Base-by-base conservation (phyloP, 495 filamentous ascomycete genomes). In the Neurospora cerealis region DNA sequence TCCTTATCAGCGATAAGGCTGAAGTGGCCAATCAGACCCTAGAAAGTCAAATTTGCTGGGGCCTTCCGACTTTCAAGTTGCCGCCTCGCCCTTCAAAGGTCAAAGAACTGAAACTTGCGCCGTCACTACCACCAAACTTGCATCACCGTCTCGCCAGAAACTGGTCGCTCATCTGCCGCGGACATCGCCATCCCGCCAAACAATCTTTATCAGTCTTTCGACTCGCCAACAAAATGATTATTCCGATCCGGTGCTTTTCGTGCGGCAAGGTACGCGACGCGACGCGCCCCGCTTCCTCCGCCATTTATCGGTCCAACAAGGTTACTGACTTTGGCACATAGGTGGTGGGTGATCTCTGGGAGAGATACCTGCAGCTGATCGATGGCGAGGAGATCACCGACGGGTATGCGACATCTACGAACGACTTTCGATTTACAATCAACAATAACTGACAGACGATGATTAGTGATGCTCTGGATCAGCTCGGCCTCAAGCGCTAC, bases 321-420 rank as follows among this genome's bases (percentile, higher is more conserved):
- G 28, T 66, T 34, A 66, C 54, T 66, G 54, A 66, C 54, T 34
- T 19, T 66, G 28, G 54, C 54, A 66, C 54, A 36, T 78, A 99
- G 96, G 96, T 99, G 74, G 92, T 95, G 44, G 96, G 92, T 60
- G 96, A 99, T 81, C 90, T 99, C 42, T 99, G 96, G 95, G 96
- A 99, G 83, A 90, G 92, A 54, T 99, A 96, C 78, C 86, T 98
- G 69, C 86, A 89, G 81, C 87, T 97, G 24, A 90, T 97, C 72
- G 93, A 95, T 77, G 90, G 93, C 19, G 90, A 93, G 15, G 89
- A 89, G 10, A 85, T 91, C 44, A 79, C 83, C 13, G 94, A 97
- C 83, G 94, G 93, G 94, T 96, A 87, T 38, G 87, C 77, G 32
- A 15, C n/a, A 39, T 66, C 28, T 3, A 28, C 72, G 72, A 69